Evolutionary conservation across 2,329 filamentous ascomycete species (phyloP).

Genomic region (Cercospora sp.): DNA sequence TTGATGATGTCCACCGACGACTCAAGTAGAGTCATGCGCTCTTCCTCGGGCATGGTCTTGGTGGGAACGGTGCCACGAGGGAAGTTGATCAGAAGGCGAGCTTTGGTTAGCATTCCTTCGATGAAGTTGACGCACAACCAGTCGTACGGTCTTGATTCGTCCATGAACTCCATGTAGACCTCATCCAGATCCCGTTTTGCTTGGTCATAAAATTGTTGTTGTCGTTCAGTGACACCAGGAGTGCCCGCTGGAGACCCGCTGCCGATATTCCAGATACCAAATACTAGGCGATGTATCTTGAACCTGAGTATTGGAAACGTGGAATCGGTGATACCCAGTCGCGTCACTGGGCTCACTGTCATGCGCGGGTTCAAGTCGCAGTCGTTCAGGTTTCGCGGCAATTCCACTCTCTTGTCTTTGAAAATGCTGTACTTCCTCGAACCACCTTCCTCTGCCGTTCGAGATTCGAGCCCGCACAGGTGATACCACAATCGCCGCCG

Average conservation of each 20-base stretch:
- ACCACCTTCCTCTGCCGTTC: conserved; percentile 31
- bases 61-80: conserved; percentile 28
- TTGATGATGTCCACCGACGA: conserved; percentile 33
- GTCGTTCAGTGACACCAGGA: conserved; percentile 17
- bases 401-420: conserved; percentile 23
- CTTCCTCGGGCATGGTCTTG: conserved; percentile 25
- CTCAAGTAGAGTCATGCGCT: conserved; percentile 28
- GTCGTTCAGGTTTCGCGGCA: conserved; percentile 35
- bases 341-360: conserved; percentile 22
- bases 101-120: conserved; percentile 33
- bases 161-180: conserved; percentile 28
- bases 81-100: conserved; percentile 33
- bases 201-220: conserved; percentile 22
- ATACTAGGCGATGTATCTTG: conserved; percentile 28
- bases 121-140: conserved; percentile 31
- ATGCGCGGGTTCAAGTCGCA: conserved; percentile 29
- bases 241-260: conserved; percentile 11
- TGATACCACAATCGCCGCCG: conserved; percentile 32
- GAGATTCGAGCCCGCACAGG: conserved; percentile 31
- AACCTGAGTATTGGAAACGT: conserved; percentile 30
- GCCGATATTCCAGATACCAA: conserved; percentile 22
- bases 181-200: conserved; percentile 20
- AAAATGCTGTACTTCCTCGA: conserved; percentile 28
- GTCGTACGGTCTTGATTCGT: conserved; percentile 33
- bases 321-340: conserved; percentile 32